Evolutionary conservation across 1,284 basidiomycete genomes (phyloP).

Genomic region (Heterobasidion annosum): DNA sequence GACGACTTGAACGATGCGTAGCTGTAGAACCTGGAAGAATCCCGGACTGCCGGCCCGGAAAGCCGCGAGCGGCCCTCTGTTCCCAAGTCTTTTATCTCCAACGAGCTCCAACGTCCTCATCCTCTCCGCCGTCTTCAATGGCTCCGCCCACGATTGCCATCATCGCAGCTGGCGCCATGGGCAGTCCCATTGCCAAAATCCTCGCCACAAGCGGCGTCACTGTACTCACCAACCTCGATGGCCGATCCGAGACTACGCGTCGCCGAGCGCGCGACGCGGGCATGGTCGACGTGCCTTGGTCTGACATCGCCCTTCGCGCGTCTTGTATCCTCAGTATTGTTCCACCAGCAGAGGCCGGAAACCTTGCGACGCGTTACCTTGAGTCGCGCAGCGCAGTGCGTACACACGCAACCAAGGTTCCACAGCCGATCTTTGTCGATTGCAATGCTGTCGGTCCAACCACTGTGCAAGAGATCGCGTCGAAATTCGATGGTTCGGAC

Average conservation of each 20-base stretch:
- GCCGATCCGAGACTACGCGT: slow-evolving; percentile 37
- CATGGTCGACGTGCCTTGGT: slow-evolving; percentile 37
- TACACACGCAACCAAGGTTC: slow-evolving; percentile 7
- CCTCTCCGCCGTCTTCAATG: slow-evolving; percentile 3
- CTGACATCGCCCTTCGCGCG: slow-evolving; percentile 32
- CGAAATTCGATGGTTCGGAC: slow-evolving; percentile 29
- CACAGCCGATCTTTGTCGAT: slow-evolving; percentile 35
- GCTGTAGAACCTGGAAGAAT: no score
- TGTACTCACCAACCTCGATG: slow-evolving; percentile 41
- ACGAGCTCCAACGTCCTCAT: no score
- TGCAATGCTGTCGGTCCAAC: slow-evolving; percentile 50
- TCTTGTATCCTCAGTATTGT: slow-evolving; percentile 48
- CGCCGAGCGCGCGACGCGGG: slow-evolving; percentile 42
- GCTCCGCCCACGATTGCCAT: slow-evolving; percentile 25
- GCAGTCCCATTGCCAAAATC: slow-evolving; percentile 32
- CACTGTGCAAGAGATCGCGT: slow-evolving; percentile 38
- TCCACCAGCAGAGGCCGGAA: slow-evolving; percentile 42
- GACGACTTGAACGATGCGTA: no score
- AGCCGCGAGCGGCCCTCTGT: no score
- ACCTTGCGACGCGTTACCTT: slow-evolving; percentile 36
- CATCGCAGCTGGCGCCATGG: slow-evolving; percentile 37
- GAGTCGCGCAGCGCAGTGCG: slow-evolving; percentile 14
- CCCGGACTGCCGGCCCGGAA: no score
- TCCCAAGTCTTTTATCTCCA: no score
- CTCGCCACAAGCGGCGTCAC: slow-evolving; percentile 32